phyloP scores from a whole-genome alignment of 2,329 filamentous ascomycete genomes.

The Lachnellula occidentalis region DNA sequence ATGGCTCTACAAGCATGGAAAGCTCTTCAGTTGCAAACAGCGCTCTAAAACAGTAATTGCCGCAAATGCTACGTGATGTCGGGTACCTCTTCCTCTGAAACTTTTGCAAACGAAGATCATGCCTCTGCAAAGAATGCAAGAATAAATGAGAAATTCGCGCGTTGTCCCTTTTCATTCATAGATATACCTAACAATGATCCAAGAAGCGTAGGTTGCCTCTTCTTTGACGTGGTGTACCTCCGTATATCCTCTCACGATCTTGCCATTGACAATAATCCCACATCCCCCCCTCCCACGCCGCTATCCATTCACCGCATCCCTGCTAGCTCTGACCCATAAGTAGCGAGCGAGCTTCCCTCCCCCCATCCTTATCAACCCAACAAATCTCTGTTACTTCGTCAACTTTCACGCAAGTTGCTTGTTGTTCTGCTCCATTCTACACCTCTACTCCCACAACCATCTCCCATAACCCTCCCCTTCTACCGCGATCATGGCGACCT shows the following conservation, averaged over 20 bases:
- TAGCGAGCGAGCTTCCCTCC: neutral
- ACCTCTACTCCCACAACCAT: neutral
- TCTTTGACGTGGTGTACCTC: neutral
- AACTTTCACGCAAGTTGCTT: neutral
- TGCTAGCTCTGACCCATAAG: neutral
- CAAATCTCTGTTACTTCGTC: neutral
- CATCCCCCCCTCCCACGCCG: neutral
- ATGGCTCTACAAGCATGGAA: neutral
- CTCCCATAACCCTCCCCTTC: slow-evolving; percentile 2
- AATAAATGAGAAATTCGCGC: neutral
- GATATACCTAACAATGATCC: neutral
- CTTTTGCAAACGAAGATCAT: neutral
- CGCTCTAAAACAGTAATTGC: slow-evolving; percentile 3
- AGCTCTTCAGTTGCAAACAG: slow-evolving; percentile 1
- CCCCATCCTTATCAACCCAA: slow-evolving; percentile 4
- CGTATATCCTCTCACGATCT: neutral
- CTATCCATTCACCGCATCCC: neutral
- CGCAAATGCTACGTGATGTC: neutral
- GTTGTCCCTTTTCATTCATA: neutral
- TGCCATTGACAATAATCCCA: neutral
- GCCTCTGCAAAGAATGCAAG: neutral
- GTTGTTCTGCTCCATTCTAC: neutral
- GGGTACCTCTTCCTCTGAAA: slow-evolving; percentile 3
- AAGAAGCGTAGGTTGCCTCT: neutral
- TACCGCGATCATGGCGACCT: slow-evolving; percentile 27